Percentiles rank a stretch among this genome's conserved stretches.
Evolutionary conservation across 805 yeast species (phyloP).

Genomic region (Zygoascus flipseniorum): DNA sequence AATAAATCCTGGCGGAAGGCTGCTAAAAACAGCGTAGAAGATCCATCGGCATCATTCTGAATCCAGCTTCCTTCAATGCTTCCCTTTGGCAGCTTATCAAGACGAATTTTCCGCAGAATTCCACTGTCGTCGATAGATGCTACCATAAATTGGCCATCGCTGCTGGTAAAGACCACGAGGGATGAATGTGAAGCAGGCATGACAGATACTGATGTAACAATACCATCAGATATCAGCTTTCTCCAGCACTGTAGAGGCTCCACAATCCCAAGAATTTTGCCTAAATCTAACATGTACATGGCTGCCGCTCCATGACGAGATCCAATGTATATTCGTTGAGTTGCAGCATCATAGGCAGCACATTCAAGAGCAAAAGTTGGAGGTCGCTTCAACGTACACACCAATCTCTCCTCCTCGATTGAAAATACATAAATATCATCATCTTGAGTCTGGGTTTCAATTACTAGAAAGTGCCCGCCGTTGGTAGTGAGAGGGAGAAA

Average conservation of each 20-base stretch:
- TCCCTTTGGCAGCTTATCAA: slow-evolving; percentile 64
- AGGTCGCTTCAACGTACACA: slow-evolving; percentile 27
- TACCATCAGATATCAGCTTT: slow-evolving; percentile 20
- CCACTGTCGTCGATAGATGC: slow-evolving; percentile 4
- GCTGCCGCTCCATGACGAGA: slow-evolving; percentile 65
- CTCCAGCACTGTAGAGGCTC: slow-evolving; percentile 10
- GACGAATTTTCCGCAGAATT: slow-evolving; percentile 10
- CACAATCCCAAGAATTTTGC: not conserved
- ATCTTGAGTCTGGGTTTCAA: slow-evolving; percentile 62
- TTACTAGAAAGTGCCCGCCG: slow-evolving; percentile 28
- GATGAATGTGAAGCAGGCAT: not conserved
- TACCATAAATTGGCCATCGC: slow-evolving; percentile 20
- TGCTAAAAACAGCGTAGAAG: slow-evolving; percentile 37
- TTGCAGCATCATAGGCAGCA: slow-evolving; percentile 34
- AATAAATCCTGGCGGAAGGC: slow-evolving; percentile 80
- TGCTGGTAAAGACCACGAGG: slow-evolving; percentile 14
- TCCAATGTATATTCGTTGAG: slow-evolving; percentile 47
- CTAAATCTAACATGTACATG: slow-evolving; percentile 36
- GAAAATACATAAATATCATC: slow-evolving; percentile 42
- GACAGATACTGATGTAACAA: slow-evolving; percentile 19
- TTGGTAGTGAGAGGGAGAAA: slow-evolving; percentile 13
- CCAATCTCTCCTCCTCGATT: slow-evolving; percentile 23
- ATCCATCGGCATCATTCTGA: slow-evolving; percentile 19
- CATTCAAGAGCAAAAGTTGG: slow-evolving; percentile 52
- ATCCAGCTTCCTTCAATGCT: slow-evolving; percentile 63